Evolutionary conservation across 108 stramenopile genomes (phyloP), one percentile per base, ranked within the genome.

Genomic region (Cyclostephanos invisitatus): DNA sequence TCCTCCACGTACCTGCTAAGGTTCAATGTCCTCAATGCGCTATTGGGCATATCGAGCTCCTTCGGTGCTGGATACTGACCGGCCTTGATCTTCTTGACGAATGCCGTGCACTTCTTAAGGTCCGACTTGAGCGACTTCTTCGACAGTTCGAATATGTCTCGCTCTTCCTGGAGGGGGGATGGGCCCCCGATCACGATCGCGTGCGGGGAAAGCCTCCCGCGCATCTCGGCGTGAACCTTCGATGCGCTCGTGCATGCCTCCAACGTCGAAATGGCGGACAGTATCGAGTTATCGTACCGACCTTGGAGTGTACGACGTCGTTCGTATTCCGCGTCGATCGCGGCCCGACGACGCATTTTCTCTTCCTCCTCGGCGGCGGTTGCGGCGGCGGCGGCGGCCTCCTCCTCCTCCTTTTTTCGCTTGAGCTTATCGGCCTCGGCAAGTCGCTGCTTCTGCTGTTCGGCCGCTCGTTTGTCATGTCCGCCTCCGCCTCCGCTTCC

Each of bases 61-160:
- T 72, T 55, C 6, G 86, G 79, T 35, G 82, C 79, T 18, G 86
- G 83, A 44, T 81, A 81, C 36, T 81, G 50, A n/a, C 90, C 89
- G 8, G 81, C 68, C 66, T 89, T 87, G 67, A 97, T 83, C 78
- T 95, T 96, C 71, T 97, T 97, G 25, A 96, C 96, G 83, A 98
- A 98, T 27, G 98, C 91, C 14, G 93, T 97, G 38, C 93, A 96
- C 69, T 94, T 94, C 82, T 98, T 98, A 64, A 98, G 82, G 78
- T 98, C 97, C 32, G 93, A 89, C 68, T 98, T 98, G 42, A 98
- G 83, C 27, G 74, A 72, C 61, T 92, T 92, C 75, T 96, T 95
- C 37, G 67, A 77, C 5, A 75, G 62, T 56, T 88, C 89, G 73
- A 92, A 95, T 29, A 62, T 56, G 22, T 84, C 77, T 17, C 90